These are phyloP conservation scores for Globisporangium spiculum DNA, from an alignment of 352 stramenopile genomes.

Conservation along the genomic window DNA sequence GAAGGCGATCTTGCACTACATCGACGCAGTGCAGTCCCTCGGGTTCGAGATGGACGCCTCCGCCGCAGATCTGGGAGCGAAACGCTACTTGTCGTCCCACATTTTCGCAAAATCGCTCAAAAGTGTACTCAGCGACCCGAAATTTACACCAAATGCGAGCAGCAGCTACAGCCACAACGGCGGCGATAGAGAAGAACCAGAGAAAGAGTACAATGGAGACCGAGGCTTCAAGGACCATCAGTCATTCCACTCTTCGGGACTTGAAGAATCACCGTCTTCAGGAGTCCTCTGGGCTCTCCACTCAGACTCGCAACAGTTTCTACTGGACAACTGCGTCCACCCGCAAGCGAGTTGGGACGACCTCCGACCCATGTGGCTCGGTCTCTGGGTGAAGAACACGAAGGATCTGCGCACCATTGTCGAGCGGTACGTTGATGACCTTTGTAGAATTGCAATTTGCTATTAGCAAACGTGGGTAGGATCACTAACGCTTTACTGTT, in stretches of 20 bases:
- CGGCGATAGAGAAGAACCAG: conserved; percentile 13
- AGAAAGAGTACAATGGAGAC: conserved; percentile 4
- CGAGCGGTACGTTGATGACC: conserved; percentile 37
- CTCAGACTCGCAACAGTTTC: conserved; percentile 75
- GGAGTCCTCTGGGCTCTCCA: conserved; percentile 79
- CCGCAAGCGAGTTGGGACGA: conserved; percentile 61
- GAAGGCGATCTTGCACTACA: conserved; percentile 63
- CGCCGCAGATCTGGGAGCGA: conserved; percentile 67
- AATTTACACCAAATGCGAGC: conserved; percentile 18
- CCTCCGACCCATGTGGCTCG: conserved; percentile 66
- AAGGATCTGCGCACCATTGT: conserved; percentile 64
- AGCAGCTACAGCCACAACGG: conserved; percentile 2
- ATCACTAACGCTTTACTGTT: conserved; percentile 2
- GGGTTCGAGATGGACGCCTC: conserved; percentile 77
- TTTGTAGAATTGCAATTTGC: neutral
- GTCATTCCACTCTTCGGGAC: conserved; percentile 12
- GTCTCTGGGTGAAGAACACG: conserved; percentile 78
- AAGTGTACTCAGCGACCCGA: conserved; percentile 29
- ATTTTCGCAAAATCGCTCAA: conserved; percentile 63
- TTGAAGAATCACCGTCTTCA: conserved; percentile 66
- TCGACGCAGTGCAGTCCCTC: conserved; percentile 69
- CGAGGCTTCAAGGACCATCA: neutral
- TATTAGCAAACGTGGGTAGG: no score
- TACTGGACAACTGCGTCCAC: conserved; percentile 65
- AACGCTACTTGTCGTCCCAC: conserved; percentile 72